Conservation (phyloP, 331 rosid species). For the Saraca asoca region DNA sequence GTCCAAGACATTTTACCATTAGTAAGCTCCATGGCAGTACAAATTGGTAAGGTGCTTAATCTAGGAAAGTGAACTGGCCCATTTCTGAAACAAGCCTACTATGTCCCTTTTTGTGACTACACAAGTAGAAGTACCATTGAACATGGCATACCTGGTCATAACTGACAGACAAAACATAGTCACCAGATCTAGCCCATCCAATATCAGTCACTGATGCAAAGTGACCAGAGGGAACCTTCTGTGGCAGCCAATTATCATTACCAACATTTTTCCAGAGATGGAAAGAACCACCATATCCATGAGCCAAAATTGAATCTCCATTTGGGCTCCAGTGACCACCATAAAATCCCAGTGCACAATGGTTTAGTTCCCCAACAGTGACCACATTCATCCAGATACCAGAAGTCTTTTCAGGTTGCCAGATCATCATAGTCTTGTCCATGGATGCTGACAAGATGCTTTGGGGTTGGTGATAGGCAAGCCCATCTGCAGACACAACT, state of each 20-base stretch:
- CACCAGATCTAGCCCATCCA: slow-evolving; percentile 80
- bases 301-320: slow-evolving; percentile 88
- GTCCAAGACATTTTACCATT: neutral
- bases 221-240: slow-evolving; percentile 97
- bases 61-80: neutral
- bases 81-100: neutral
- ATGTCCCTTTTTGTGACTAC: neutral
- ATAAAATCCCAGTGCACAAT: slow-evolving; percentile 93
- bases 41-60: neutral
- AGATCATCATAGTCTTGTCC: slow-evolving; percentile 99
- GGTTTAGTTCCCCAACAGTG: slow-evolving; percentile 93
- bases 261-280: slow-evolving; percentile 94
- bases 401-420: slow-evolving; percentile 91
- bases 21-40: neutral
- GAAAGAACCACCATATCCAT: slow-evolving; percentile 96
- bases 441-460: slow-evolving; percentile 96
- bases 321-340: slow-evolving; percentile 95
- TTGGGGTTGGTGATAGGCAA: slow-evolving; percentile 63
- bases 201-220: slow-evolving; percentile 83
- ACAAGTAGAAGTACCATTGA: neutral
- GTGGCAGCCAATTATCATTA: slow-evolving; percentile 80
- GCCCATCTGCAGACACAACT: slow-evolving; percentile 46
- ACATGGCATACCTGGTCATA: slow-evolving; percentile 83
- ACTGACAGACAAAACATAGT: slow-evolving; percentile 80
- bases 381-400: slow-evolving; percentile 99